A percentile compares a stretch with the other conserved stretches of the same genome.
These are phyloP conservation scores for Candida sp. DNA, from an alignment of 1,139 yeast species.

Conservation along the genomic window DNA sequence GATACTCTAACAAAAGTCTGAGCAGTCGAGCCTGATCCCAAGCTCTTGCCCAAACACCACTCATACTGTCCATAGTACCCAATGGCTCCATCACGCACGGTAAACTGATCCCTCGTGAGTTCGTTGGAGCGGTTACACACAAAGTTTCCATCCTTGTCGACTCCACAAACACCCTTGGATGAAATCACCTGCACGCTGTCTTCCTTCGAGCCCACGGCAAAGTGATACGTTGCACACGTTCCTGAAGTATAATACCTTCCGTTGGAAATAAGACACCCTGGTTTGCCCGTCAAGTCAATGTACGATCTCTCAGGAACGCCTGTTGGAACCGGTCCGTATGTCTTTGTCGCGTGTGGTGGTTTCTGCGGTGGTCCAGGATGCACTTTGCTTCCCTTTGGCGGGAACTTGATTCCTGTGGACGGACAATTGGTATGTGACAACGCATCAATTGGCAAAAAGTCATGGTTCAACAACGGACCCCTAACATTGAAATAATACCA, in stretches of 20 bases:
- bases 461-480: conserved; percentile 74
- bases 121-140: conserved; percentile 34
- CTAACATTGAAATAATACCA: conserved; percentile 88
- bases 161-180: conserved; percentile 76
- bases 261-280: conserved; percentile 82
- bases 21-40: conserved; percentile 39
- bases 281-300: conserved; percentile 56
- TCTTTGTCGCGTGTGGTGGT: conserved; percentile 5
- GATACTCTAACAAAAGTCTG: conserved; percentile 62
- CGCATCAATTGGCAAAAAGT: conserved; percentile 69
- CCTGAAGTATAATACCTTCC: conserved; percentile 89
- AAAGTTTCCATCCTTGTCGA: conserved; percentile 34
- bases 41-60: conserved; percentile 55
- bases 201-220: conserved; percentile 43
- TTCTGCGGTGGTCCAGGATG: conserved; percentile 14
- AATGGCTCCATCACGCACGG: conserved; percentile 46
- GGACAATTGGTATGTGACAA: conserved; percentile 65
- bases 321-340: conserved; percentile 22
- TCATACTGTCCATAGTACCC: conserved; percentile 65
- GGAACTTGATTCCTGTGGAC: conserved; percentile 66
- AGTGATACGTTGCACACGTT: conserved; percentile 77
- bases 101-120: conserved; percentile 54
- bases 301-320: conserved; percentile 35
- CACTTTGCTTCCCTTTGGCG: conserved; percentile 60
- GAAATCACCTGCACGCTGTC: conserved; percentile 76